These are phyloP conservation scores for Eutrema yunnanense DNA, from an alignment of 345 rosid genomes.

Conservation along the genomic window DNA sequence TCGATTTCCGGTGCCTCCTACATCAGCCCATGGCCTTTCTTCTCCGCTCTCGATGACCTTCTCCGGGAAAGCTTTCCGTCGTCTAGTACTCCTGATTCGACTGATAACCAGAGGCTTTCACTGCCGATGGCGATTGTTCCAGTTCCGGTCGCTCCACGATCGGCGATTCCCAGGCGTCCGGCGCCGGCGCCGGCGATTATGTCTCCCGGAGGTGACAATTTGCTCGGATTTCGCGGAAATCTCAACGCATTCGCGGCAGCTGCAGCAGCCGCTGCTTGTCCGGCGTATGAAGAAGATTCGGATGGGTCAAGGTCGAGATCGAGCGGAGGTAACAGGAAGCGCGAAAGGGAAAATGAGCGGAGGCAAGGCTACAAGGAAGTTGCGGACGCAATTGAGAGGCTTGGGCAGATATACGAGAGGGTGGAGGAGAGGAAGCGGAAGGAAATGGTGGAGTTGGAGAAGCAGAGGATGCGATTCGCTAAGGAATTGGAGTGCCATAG, in stretches of 20 bases:
- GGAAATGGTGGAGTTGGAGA: constrained; percentile 97
- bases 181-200: constrained; percentile 46
- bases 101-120: constrained; percentile 26
- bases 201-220: constrained; percentile 27
- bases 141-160: constrained; percentile 35
- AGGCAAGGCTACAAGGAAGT: constrained; percentile 51
- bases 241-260: constrained; percentile 88
- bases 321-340: constrained; percentile 24
- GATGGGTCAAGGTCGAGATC: constrained; percentile 33
- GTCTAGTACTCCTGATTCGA: constrained; percentile 28
- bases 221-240: constrained; percentile 52
- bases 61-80: constrained; percentile 60
- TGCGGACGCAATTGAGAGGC: constrained; percentile 69
- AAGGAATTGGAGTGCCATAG: constrained; percentile 96
- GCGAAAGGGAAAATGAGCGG: constrained; percentile 29
- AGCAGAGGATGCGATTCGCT: constrained; percentile 92
- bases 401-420: constrained; percentile 78
- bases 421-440: constrained; percentile 82
- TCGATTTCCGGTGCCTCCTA: constrained; percentile 42
- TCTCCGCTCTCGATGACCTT: constrained; percentile 63
- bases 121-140: constrained; percentile 37
- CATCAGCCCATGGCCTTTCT: constrained; percentile 78
- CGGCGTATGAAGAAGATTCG: constrained; percentile 28
- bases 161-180: constrained; percentile 38
- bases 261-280: constrained; percentile 41